Percentiles rank a stretch among this genome's conserved stretches.
Evolutionary conservation across 805 yeast genomes (phyloP).

Genomic region (Saturnispora saitoi): DNA sequence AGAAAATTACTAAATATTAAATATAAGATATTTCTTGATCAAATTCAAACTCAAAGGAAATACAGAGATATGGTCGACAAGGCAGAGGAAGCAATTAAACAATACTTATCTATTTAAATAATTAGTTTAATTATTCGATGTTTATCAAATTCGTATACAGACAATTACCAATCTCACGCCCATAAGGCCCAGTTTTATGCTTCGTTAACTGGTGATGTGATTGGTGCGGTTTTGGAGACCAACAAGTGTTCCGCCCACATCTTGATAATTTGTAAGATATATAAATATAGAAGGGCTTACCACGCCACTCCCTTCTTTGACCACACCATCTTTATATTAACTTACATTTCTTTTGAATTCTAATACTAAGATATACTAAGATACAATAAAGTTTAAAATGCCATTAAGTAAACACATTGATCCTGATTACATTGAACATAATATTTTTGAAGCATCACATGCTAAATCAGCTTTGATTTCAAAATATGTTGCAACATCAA

Average conservation of each 20-base stretch:
- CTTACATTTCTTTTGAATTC: neutral
- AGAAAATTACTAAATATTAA: conserved; percentile 65
- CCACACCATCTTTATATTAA: neutral
- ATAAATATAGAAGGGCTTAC: no score
- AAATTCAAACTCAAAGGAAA: conserved; percentile 70
- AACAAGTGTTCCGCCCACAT: no score
- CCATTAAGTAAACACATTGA: conserved; percentile 38
- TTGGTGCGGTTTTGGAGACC: no score
- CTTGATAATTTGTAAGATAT: no score
- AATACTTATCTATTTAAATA: conserved; percentile 8
- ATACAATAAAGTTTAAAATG: conserved; percentile 24
- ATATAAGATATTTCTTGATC: conserved; percentile 80
- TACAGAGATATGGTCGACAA: conserved; percentile 64
- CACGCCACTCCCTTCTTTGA: neutral
- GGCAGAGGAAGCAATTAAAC: conserved; percentile 28
- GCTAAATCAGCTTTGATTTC: conserved; percentile 10
- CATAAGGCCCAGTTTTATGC: neutral
- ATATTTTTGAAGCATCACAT: conserved; percentile 22
- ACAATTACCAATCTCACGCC: neutral
- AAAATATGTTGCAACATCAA: conserved; percentile 17
- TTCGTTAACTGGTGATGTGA: no score
- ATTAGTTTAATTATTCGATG: neutral
- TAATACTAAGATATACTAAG: no score
- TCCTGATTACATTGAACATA: conserved; percentile 33
- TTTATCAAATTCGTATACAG: no score